Conservation (phyloP, 345 rosid genomes). For the Eutrema japonicum region DNA sequence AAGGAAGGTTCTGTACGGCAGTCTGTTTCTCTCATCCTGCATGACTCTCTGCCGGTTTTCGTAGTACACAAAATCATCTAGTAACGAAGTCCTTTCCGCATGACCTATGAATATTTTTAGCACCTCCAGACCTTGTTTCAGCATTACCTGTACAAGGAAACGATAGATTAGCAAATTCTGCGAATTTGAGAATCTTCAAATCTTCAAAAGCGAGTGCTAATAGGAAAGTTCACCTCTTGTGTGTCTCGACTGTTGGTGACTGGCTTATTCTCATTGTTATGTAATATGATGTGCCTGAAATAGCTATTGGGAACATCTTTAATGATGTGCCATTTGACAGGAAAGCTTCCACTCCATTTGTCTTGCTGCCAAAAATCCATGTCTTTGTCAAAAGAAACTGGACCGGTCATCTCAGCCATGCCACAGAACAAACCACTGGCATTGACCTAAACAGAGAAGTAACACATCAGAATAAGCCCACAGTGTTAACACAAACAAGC, state of each 20-base stretch:
- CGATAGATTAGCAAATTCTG: neutral
- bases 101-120: constrained; percentile 72
- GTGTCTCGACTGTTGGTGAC: constrained; percentile 99
- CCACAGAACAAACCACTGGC: constrained; percentile 98
- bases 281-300: constrained; percentile 81
- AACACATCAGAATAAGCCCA: constrained; percentile 29
- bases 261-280: constrained; percentile 93
- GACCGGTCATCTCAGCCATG: constrained; percentile 93
- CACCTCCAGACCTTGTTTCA: constrained; percentile 80
- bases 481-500: constrained; percentile 10
- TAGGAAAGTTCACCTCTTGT: constrained; percentile 74
- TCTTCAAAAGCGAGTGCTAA: neutral
- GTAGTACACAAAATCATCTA: constrained; percentile 84
- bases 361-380: constrained; percentile 99
- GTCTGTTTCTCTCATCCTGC: constrained; percentile 76
- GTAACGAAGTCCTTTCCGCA: constrained; percentile 61
- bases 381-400: constrained; percentile 75
- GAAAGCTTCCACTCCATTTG: constrained; percentile 97
- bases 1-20: constrained; percentile 49
- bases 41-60: constrained; percentile 82
- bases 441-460: constrained; percentile 66
- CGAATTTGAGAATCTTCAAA: neutral
- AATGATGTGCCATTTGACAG: constrained; percentile 92
- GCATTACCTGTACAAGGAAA: constrained; percentile 63
- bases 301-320: constrained; percentile 80